Percentiles rank a stretch among this genome's conserved stretches.
phyloP scores from a whole-genome alignment of 352 stramenopile species.

The Pythium aphanidermatum region DNA sequence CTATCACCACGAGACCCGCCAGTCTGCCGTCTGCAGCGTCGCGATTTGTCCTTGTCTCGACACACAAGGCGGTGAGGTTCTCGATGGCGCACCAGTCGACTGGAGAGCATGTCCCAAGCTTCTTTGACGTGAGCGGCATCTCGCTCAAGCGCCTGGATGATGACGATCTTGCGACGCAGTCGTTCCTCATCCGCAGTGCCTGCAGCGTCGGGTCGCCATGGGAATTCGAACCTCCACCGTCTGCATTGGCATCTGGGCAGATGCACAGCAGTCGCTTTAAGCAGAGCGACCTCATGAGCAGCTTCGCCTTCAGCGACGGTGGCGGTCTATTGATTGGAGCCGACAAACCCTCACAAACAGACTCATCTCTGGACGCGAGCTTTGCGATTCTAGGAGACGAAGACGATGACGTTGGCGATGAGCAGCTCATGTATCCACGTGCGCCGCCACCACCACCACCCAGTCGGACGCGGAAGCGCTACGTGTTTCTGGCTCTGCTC shows the following conservation, averaged over 20 bases:
- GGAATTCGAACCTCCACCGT: conserved; percentile 5
- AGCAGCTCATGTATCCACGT: no score
- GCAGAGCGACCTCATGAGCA: conserved; percentile 1
- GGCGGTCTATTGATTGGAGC: not conserved
- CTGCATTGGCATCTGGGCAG: not conserved
- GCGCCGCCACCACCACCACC: no score
- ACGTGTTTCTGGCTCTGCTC: not conserved
- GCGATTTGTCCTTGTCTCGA: no score
- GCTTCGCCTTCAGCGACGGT: not conserved
- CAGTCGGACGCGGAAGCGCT: no score
- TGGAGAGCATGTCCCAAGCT: conserved; percentile 4
- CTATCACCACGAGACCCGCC: no score
- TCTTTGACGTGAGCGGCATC: conserved; percentile 8
- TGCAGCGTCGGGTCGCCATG: conserved; percentile 6
- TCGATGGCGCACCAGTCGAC: no score
- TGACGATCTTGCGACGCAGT: not conserved
- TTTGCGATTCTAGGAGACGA: conserved; percentile 9
- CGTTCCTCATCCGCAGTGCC: not conserved
- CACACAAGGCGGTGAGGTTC: no score
- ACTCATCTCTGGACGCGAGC: not conserved
- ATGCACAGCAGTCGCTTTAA: no score
- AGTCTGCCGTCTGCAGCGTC: no score
- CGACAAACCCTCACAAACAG: not conserved
- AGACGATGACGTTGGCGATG: no score
- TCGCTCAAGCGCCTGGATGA: conserved; percentile 5